Percentiles rank a stretch among this genome's conserved stretches.
These are phyloP conservation scores for Cruciata laevipes DNA, from an alignment of 257 asterid genomes.

Conservation along the genomic window DNA sequence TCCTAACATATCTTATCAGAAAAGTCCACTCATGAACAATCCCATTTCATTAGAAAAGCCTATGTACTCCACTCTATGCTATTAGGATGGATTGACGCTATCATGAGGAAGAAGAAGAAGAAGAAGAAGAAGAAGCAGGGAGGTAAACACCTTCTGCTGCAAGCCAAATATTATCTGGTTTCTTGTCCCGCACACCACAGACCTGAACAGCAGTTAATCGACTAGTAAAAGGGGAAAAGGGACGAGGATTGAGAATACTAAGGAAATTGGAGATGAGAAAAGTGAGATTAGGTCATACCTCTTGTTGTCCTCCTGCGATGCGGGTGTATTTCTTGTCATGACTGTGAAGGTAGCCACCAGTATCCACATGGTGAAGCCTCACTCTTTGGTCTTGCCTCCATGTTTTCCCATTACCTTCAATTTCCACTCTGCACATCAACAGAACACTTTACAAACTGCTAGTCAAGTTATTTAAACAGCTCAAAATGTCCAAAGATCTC, in stretches of 20 bases:
- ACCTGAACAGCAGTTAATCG: conserved; percentile 47
- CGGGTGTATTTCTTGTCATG: conserved; percentile 95
- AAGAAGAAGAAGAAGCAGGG: conserved; percentile 26
- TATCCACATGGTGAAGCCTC: conserved; percentile 84
- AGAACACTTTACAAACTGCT: neutral
- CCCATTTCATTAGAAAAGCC: neutral
- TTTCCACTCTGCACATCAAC: conserved; percentile 50
- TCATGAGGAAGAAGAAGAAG: conserved; percentile 23
- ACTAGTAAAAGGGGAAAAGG: neutral
- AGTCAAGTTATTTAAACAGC: neutral
- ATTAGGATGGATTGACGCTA: conserved; percentile 26
- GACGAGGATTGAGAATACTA: neutral
- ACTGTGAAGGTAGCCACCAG: conserved; percentile 90
- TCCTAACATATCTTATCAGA: neutral
- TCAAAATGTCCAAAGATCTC: neutral
- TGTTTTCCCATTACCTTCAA: conserved; percentile 88
- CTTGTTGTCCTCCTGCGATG: conserved; percentile 99
- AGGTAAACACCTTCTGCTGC: conserved; percentile 97
- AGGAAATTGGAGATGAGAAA: neutral
- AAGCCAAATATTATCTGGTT: conserved; percentile 85
- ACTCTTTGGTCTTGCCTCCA: conserved; percentile 99
- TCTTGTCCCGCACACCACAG: conserved; percentile 82
- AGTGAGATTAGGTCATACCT: conserved; percentile 42
- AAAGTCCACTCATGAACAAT: neutral
- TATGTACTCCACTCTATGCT: neutral